Evolutionary conservation across 2,329 filamentous ascomycete genomes (phyloP), one percentile per base, ranked within the genome.

Genomic region (Scedosporium minutisporum): DNA sequence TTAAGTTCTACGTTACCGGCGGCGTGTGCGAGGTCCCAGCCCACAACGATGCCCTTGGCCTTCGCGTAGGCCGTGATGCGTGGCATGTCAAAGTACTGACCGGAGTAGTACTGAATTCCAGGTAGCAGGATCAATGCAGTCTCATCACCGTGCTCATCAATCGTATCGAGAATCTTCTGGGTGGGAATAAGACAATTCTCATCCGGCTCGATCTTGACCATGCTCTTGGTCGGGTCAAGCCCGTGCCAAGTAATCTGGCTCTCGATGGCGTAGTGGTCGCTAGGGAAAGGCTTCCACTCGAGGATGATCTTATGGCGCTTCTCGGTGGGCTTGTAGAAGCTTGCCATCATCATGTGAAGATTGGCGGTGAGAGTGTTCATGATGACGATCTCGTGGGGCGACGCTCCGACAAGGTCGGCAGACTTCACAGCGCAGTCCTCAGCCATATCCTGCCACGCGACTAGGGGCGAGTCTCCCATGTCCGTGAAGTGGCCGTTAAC

Each of bases 61-160:
- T 87, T 88, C 0, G 92, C 92, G 74, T 93, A 82, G 1, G 81
- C 81, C 0, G 93, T 96, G 72, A 96, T 96, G 55, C 77, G 80
- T 51, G 84, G 75, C 3, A 97, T 92, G 73, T 96, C 91, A 68
- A 96, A 89, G 63, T 89, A 84, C 72, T 97, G 93, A 62, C 92
- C 92, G 0, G 89, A 93, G 76, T 96, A 96, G 78, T 92, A 97
- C 72, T 97, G 92, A 51, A 97, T 88, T 10, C 90, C 93, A 0
- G 92, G 91, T 0, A 97, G 83, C 4, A 96, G 82, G 1, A 96
- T 76, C 9, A 96, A 75, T 1, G 91, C 90, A 0, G 90, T 87
- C 6, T 83, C 83, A 0, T 85, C 80, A 57, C 88, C 89, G 70
- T 96, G 87, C 64, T 85, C 77, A 65, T 92, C 88, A 66, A 96